Evolutionary conservation across 108 stramenopile genomes (phyloP).

Genomic region (Pseudonitzschia delicatissima): DNA sequence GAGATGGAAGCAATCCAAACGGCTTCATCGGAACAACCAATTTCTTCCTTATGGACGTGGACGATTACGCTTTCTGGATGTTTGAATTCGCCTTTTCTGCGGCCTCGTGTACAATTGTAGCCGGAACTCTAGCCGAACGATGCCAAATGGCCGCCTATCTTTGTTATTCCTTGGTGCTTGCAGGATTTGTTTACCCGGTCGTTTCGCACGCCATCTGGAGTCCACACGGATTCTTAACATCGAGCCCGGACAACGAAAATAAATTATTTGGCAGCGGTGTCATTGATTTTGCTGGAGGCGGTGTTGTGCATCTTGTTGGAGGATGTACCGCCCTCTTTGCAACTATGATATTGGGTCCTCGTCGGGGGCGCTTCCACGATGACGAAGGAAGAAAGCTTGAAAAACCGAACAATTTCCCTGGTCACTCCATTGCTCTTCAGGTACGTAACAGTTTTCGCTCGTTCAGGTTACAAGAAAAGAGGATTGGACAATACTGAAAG

Average conservation of each 20-base stretch:
- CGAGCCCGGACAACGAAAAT: constrained; percentile 23
- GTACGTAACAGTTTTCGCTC: constrained; percentile 25
- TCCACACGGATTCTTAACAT: constrained; percentile 61
- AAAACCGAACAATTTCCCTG: constrained; percentile 64
- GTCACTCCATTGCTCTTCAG: constrained; percentile 80
- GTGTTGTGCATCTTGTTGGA: constrained; percentile 92
- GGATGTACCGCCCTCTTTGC: constrained; percentile 84
- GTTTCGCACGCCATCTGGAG: constrained; percentile 84
- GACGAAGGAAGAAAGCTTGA: constrained; percentile 52
- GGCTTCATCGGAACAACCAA: constrained; percentile 76
- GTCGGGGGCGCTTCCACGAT: constrained; percentile 80
- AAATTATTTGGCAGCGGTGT: constrained; percentile 76
- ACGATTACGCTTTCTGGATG: constrained; percentile 60
- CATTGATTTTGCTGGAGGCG: constrained; percentile 91
- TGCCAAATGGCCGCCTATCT: constrained; percentile 80
- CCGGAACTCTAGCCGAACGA: constrained; percentile 74
- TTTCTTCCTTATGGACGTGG: constrained; percentile 79
- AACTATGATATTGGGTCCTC: constrained; percentile 80
- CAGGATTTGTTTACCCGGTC: constrained; percentile 88
- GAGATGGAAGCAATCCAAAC: constrained; percentile 35
- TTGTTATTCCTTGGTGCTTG: constrained; percentile 63
- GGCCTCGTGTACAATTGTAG: constrained; percentile 71
- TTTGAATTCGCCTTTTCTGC: constrained; percentile 74
- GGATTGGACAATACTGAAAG: background rate
- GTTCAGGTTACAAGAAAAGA: background rate